Base-by-base conservation (phyloP, 2,329 filamentous ascomycete species). In the Bipolaris sorokiniana region DNA sequence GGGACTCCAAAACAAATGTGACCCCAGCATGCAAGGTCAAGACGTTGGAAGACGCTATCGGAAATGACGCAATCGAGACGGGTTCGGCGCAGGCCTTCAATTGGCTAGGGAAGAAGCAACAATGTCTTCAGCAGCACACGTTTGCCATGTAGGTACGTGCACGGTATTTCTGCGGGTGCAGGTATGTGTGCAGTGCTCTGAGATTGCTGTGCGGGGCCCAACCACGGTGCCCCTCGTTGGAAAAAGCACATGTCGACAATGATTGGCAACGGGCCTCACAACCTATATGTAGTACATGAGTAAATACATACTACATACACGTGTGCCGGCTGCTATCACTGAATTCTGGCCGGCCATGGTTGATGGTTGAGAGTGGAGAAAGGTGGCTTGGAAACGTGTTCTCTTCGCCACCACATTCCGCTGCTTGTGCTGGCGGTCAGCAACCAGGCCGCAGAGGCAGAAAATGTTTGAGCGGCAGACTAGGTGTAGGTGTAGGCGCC, bases 1-100 rank as follows among this genome's bases (percentile, higher is more conserved):
- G 80, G 53, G 68, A 23, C 22, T 38, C n/a, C 16, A 23, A 50
- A 50, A 42, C n/a, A 16, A 22, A 50, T 40, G 5, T 41, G 48
- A 42, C 9, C 18, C 18, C 20, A 36, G 15, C 16, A 48, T 11
- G 45, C 13, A 23, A 20, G 16, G 16, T 22, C 13, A 15, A 42
- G 48, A 7, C 48, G 23, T 41, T 20, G 23, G 15, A 56, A 47
- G 41, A 36, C 28, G 42, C 20, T 46, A 47, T 40, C 16, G 18
- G 22, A 23, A 36, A 51, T 56, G 53, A 56, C 41, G 53, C 48
- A 52, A 47, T 51, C 53, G 23, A 52, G 36, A 37, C 41, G 26
- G 34, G 18, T 31, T 15, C 38, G 40, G 38, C 18, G 31, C 34
- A 51, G 48, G 23, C 28, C 31, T 51, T 40, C 6, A 18, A 45